Conservation (phyloP, 1,139 yeast genomes). For the Blastobotrys indianensis region DNA sequence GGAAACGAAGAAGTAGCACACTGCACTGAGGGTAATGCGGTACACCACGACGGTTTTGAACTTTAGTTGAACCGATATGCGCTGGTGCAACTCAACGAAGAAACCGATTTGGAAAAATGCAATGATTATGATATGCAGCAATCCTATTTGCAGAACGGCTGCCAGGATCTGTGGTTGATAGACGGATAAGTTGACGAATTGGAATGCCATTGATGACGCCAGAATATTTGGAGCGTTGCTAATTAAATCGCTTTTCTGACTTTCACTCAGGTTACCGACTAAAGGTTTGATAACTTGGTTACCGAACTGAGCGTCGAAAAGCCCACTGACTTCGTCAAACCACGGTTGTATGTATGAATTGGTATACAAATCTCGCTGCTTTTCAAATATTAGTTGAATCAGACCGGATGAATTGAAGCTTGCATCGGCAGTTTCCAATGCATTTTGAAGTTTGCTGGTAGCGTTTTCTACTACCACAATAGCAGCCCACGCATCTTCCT, state of each 20-base stretch:
- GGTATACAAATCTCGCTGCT: slow-evolving; percentile 49
- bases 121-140: slow-evolving; percentile 65
- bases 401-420: slow-evolving; percentile 23
- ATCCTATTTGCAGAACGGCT: slow-evolving; percentile 42
- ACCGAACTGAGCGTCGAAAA: slow-evolving; percentile 13
- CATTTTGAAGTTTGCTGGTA: slow-evolving; percentile 17
- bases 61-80: slow-evolving; percentile 42
- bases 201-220: slow-evolving; percentile 13
- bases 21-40: slow-evolving; percentile 44
- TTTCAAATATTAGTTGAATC: slow-evolving; percentile 41
- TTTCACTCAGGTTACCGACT: slow-evolving; percentile 13
- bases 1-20: slow-evolving; percentile 48
- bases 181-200: slow-evolving; percentile 12
- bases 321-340: slow-evolving; percentile 30
- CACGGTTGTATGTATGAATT: slow-evolving; percentile 41
- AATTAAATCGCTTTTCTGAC: slow-evolving; percentile 7
- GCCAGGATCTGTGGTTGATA: slow-evolving; percentile 10
- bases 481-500: slow-evolving; percentile 26
- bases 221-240: slow-evolving; percentile 12
- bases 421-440: slow-evolving; percentile 15
- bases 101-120: slow-evolving; percentile 58
- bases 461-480: slow-evolving; percentile 22
- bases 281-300: slow-evolving; percentile 13
- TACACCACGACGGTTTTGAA: slow-evolving; percentile 44
- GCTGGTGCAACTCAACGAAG: slow-evolving; percentile 49